Evolutionary conservation across 2,329 filamentous ascomycete genomes (phyloP).

Genomic region (Sclerotinia trifoliorum): DNA sequence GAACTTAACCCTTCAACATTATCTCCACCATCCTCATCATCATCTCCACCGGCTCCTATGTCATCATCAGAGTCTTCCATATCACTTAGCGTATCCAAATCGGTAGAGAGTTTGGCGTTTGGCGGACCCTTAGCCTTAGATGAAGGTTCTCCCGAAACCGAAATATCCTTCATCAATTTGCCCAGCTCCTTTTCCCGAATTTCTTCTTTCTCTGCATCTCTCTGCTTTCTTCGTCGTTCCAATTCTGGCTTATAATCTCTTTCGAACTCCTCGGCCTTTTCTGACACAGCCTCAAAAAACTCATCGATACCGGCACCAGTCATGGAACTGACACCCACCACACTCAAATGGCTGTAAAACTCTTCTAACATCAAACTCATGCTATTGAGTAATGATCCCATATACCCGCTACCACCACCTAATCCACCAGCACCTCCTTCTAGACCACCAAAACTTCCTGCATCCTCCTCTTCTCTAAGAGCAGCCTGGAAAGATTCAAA

Average conservation of each 20-base stretch:
- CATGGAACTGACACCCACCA: slow-evolving; percentile 92
- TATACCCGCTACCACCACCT: slow-evolving; percentile 83
- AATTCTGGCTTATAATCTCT: slow-evolving; percentile 90
- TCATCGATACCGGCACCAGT: slow-evolving; percentile 88
- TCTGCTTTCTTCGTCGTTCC: slow-evolving; percentile 71
- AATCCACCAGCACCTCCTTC: slow-evolving; percentile 60
- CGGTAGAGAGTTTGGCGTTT: slow-evolving; percentile 32
- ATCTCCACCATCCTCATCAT: slow-evolving; percentile 44
- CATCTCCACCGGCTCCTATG: slow-evolving; percentile 56
- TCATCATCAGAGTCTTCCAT: slow-evolving; percentile 51
- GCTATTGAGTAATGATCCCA: slow-evolving; percentile 91
- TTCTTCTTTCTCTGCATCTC: slow-evolving; percentile 71
- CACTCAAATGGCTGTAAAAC: slow-evolving; percentile 90
- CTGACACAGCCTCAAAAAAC: slow-evolving; percentile 85
- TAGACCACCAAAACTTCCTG: slow-evolving; percentile 70
- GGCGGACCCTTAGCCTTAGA: slow-evolving; percentile 39
- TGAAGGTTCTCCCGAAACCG: slow-evolving; percentile 48
- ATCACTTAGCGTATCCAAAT: slow-evolving; percentile 42
- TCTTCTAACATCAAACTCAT: slow-evolving; percentile 98
- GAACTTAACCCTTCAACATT: slow-evolving; percentile 66
- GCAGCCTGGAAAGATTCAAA: slow-evolving; percentile 94
- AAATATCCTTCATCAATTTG: slow-evolving; percentile 94
- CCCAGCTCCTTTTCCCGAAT: slow-evolving; percentile 78
- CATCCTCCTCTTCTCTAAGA: slow-evolving; percentile 74
- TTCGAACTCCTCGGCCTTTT: slow-evolving; percentile 85